Base-by-base conservation (phyloP, 2,329 filamentous ascomycete species). In the Neoascochyta sp. region DNA sequence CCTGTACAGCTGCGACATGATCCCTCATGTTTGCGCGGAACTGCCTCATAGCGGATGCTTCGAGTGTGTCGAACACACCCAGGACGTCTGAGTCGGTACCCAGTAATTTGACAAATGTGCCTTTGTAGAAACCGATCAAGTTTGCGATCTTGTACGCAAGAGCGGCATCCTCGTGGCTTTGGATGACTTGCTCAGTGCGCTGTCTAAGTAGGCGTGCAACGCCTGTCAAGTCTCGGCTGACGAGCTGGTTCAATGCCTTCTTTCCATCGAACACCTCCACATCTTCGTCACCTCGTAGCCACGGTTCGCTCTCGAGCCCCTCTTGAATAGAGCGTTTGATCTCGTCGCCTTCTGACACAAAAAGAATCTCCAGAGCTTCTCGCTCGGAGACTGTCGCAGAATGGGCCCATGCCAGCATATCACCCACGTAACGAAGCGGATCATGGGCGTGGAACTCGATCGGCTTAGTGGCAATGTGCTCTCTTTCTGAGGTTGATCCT, bases 401-500 rank as follows among this genome's bases (percentile, higher is more conserved):
- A 60, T 98, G 92, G 5, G 84, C 80, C 92, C 92, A 98, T 4
- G 92, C 92, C 9, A 98, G 74, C 89, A 98, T 98, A 57, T 98
- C 92, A 30, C 92, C 88, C 3, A 93, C 80, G 60, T 96, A 96
- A 12, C 92, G 80, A 15, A 96, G 67, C 1, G 87, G 82, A 54
- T 98, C 92, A 57, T 96, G 90, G 1, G 92, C 90, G 8, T 82
- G 83, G 49, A 96, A 78, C 57, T 98, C 90, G 43, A 98, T 98
- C 0, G 92, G 90, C 56, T 96, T 95, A 3, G 75, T 59, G 11
- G 53, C 49, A 22, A 60, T 74, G 14, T 68, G 66, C 40, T 84
- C 76, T 24, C 74, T 71, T 15, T 71, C 70, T 0, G 78, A 75
- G 8, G 71, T 74, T 5, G 76, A 67, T 20, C 90, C 90, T 0